Evolutionary conservation across 139 green algal species (phyloP), one percentile per base, ranked within the genome.

Genomic region (Eudorina sp.): DNA sequence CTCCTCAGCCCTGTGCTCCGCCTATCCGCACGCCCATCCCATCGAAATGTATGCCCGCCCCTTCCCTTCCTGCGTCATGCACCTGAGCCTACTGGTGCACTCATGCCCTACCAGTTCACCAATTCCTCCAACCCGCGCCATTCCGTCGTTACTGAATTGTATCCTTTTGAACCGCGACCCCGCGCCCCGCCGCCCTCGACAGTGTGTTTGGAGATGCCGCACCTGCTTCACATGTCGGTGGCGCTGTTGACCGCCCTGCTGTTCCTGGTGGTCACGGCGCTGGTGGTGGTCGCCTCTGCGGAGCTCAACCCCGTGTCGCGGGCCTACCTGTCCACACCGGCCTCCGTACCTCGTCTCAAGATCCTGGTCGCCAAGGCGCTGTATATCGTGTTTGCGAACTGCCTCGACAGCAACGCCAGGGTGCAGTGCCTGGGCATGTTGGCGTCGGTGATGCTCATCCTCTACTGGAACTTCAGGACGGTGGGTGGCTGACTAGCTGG

Each of bases 161-260:
- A n/a, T n/a, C n/a, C n/a, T n/a, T n/a, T n/a, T n/a, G n/a, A n/a
- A n/a, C n/a, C n/a, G n/a, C n/a, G n/a, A n/a, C n/a, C n/a, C n/a
- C n/a, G n/a, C n/a, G n/a, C 69, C 11, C 69, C 36, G 2, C 21
- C 40, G 25, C 14, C 13, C 36, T 9, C 29, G 21, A 3, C 73
- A 80, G 55, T 40, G 53, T 89, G 84, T 72, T n/a, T 89, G 31
- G 53, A 41, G 48, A 89, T 89, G 84, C 84, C 84, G 53, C 84
- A 89, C 84, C 38, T 89, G n/a, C n/a, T 89, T 7, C 55, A 84
- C 84, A 60, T 89, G 68, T 11, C 77, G 4, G 72, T 89, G 38
- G 53, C 70, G 34, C 23, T 55, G 25, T 8, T 9, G 18, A 89
- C 72, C 19, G 84, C 72, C 1, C 36, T 76, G n/a, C 21, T 89